These are phyloP conservation scores for Clavispora vitiphila DNA, from an alignment of 805 yeast species.

Conservation along the genomic window DNA sequence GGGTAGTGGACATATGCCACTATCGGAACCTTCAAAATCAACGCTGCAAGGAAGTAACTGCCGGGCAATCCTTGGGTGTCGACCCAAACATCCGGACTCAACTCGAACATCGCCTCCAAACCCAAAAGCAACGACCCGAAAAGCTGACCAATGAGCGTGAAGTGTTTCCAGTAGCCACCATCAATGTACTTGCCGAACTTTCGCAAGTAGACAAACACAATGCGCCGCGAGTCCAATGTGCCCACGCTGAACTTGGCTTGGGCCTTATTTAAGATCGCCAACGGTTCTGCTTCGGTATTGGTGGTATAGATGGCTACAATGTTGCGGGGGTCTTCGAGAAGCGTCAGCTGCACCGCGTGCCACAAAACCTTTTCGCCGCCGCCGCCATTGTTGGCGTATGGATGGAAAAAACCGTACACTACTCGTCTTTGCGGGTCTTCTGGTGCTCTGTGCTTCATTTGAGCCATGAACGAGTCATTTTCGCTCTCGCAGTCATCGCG, in stretches of 20 bases:
- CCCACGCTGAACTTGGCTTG: constrained; percentile 49
- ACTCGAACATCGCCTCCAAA: constrained; percentile 60
- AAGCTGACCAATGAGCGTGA: constrained; percentile 86
- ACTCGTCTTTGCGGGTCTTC: constrained; percentile 36
- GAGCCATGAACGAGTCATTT: constrained; percentile 18
- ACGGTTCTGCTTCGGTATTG: constrained; percentile 46
- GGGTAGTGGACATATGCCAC: constrained; percentile 94
- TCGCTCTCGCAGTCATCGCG: constrained; percentile 24
- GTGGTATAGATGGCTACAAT: constrained; percentile 73
- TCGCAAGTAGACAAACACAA: constrained; percentile 58
- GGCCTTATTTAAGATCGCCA: constrained; percentile 48
- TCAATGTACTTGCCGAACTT: constrained; percentile 57
- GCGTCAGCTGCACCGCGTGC: constrained; percentile 81
- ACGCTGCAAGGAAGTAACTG: constrained; percentile 60
- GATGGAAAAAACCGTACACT: constrained; percentile 88
- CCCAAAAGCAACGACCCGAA: constrained; percentile 69
- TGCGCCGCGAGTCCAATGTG: constrained; percentile 41
- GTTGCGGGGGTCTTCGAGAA: constrained; percentile 43
- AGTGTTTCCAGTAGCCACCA: constrained; percentile 65
- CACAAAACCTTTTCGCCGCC: constrained; percentile 97
- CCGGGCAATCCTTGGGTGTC: constrained; percentile 96
- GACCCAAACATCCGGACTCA: constrained; percentile 84
- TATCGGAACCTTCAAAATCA: constrained; percentile 64
- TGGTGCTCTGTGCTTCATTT: constrained; percentile 27
- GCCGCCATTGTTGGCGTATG: constrained; percentile 93